These are phyloP conservation scores for Schizochytrium sp. DNA, from an alignment of 108 stramenopile genomes.

Conservation along the genomic window DNA sequence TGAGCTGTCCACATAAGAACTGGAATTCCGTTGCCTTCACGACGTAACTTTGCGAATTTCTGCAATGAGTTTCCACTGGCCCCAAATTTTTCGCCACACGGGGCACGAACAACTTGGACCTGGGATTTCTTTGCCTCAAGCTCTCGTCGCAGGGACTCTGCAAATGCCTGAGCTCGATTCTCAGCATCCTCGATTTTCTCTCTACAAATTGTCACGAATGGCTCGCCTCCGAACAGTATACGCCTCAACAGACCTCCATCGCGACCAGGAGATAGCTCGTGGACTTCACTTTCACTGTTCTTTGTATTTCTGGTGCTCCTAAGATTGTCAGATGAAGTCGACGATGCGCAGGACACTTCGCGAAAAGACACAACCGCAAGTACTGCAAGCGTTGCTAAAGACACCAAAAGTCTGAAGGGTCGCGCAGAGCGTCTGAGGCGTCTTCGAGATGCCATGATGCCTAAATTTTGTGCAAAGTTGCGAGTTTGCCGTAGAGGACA, in stretches of 20 bases:
- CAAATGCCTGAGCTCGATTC: not conserved
- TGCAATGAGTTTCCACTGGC: not conserved
- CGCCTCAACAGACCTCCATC: slow-evolving; percentile 15
- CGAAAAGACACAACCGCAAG: no score
- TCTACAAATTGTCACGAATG: slow-evolving; percentile 14
- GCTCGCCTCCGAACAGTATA: slow-evolving; percentile 36
- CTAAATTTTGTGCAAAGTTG: no score
- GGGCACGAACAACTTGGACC: not conserved
- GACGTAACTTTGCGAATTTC: slow-evolving; percentile 22
- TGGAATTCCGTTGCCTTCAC: not conserved
- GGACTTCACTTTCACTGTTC: no score
- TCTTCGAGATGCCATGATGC: no score
- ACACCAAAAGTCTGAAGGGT: no score
- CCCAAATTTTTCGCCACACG: slow-evolving; percentile 22
- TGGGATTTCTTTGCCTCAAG: slow-evolving; percentile 5
- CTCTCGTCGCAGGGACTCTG: not conserved
- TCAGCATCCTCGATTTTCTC: slow-evolving; percentile 1
- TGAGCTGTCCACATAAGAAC: slow-evolving; percentile 33
- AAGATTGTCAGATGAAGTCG: no score
- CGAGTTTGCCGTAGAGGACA: no score
- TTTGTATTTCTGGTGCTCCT: no score
- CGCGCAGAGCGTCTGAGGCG: no score
- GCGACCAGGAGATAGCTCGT: not conserved
- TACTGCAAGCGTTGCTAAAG: no score
- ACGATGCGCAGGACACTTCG: no score